Percentiles rank a stretch among this genome's conserved stretches.
Evolutionary conservation across 2,329 filamentous ascomycete species (phyloP).

Genomic region (Exophiala xenobiotica): DNA sequence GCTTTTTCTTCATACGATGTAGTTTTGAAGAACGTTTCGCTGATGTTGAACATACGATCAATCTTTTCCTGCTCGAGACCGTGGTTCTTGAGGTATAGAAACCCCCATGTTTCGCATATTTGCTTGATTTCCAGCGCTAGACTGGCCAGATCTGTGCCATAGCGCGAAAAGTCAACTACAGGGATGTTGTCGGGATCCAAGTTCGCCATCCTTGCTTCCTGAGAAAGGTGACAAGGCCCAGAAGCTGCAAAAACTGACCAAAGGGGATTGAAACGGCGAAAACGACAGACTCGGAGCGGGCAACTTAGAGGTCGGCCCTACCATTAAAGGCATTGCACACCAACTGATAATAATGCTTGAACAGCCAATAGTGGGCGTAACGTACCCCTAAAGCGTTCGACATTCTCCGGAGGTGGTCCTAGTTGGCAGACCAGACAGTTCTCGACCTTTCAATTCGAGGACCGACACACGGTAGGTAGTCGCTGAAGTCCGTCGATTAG

Average conservation of each 20-base stretch:
- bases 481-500: slow-evolving; percentile 3
- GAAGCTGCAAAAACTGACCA: too few relatives aligned
- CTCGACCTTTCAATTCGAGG: too few relatives aligned
- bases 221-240: background rate
- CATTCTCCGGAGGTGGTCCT: background rate
- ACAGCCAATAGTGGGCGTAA: background rate
- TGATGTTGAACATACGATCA: slow-evolving; percentile 25
- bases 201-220: slow-evolving; percentile 1
- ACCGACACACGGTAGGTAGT: too few relatives aligned
- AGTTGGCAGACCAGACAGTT: too few relatives aligned
- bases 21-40: slow-evolving; percentile 39
- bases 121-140: slow-evolving; percentile 67
- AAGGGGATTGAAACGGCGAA: background rate
- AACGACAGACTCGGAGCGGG: too few relatives aligned
- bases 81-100: slow-evolving; percentile 32
- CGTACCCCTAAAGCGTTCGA: background rate
- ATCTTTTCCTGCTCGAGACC: slow-evolving; percentile 28
- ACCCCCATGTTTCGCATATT: slow-evolving; percentile 70
- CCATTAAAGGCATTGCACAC: background rate
- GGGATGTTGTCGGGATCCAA: slow-evolving; percentile 36
- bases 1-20: slow-evolving; percentile 14
- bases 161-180: slow-evolving; percentile 75
- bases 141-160: slow-evolving; percentile 60
- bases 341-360: background rate
- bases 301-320: background rate